Evolutionary conservation across 768 basidiomycete genomes (phyloP).

Genomic region (Cubamyces lactineus): DNA sequence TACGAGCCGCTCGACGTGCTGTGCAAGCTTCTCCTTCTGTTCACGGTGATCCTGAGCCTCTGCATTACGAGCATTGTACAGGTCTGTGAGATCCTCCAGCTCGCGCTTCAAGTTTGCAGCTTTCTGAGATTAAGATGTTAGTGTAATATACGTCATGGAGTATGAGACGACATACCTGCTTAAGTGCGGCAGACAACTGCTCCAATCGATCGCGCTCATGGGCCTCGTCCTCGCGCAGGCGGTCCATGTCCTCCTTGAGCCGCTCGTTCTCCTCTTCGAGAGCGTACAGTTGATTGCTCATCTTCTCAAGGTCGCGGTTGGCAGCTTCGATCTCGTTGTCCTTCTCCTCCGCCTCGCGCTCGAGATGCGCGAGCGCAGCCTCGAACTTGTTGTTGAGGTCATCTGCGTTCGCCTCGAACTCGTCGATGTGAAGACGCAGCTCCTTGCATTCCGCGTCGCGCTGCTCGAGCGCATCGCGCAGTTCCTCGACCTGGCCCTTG

Average conservation of each 20-base stretch:
- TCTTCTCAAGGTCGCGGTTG: conserved; percentile 76
- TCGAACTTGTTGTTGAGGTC: conserved; percentile 78
- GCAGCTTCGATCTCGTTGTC: conserved; percentile 75
- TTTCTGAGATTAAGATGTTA: conserved; percentile 54
- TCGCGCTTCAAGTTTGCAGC: conserved; percentile 62
- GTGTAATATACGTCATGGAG: not conserved
- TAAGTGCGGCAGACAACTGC: conserved; percentile 69
- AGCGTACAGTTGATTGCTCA: conserved; percentile 76
- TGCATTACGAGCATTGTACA: conserved; percentile 63
- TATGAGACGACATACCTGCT: conserved; percentile 62
- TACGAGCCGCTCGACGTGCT: conserved; percentile 73
- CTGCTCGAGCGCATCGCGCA: conserved; percentile 75
- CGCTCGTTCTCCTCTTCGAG: conserved; percentile 88
- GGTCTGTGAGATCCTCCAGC: conserved; percentile 64
- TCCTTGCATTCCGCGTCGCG: conserved; percentile 80
- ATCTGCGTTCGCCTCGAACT: conserved; percentile 71
- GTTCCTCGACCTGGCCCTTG: conserved; percentile 76
- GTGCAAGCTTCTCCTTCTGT: conserved; percentile 78
- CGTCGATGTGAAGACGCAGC: conserved; percentile 70
- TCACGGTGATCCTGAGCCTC: conserved; percentile 70
- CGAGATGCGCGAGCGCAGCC: conserved; percentile 72
- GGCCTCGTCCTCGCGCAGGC: conserved; percentile 69
- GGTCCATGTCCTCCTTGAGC: conserved; percentile 69
- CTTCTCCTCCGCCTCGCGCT: conserved; percentile 77
- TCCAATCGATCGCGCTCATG: conserved; percentile 73